Conservation (phyloP, 371 early-diverging fungal genomes). For the Cokeromyces recurvatus region DNA sequence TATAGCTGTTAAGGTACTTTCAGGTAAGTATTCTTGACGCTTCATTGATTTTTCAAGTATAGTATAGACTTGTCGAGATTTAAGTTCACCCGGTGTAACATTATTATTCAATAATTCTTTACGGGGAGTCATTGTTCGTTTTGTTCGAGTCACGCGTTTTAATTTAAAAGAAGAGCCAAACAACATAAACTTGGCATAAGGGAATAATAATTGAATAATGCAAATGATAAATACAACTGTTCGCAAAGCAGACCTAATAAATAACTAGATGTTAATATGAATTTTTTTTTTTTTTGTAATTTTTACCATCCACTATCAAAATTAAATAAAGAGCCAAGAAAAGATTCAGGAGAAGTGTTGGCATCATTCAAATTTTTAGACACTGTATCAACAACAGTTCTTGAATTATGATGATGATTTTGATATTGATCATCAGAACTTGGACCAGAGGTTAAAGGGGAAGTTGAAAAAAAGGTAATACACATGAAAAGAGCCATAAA, state of each 20-base stretch:
- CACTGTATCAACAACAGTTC: conserved; percentile 10
- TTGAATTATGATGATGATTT: conserved; percentile 36
- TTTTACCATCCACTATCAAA: conserved; percentile 27
- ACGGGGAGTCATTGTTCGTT: conserved; percentile 5
- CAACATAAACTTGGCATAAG: conserved; percentile 21
- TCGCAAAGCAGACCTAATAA: conserved; percentile 19
- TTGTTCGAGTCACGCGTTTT: conserved; percentile 21
- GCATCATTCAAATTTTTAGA: not conserved
- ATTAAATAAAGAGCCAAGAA: conserved; percentile 8
- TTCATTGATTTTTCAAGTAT: conserved; percentile 15
- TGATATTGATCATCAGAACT: conserved; percentile 24
- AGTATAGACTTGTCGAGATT: conserved; percentile 23
- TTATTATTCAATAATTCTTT: not conserved
- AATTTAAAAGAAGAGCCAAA: conserved; percentile 22
- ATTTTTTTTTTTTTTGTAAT: too few relatives aligned
- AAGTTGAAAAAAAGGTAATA: conserved; percentile 40
- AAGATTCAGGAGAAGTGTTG: conserved; percentile 1
- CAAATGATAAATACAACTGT: conserved; percentile 26
- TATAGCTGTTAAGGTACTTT: not conserved
- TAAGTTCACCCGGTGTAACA: conserved; percentile 28
- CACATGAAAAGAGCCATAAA: conserved; percentile 45
- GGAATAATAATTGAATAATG: conserved; percentile 26
- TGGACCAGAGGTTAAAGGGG: conserved; percentile 38
- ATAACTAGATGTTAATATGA: not conserved
- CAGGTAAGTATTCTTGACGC: conserved; percentile 14